A percentile compares a stretch with the other conserved stretches of the same genome.
Evolutionary conservation across 1,284 basidiomycete genomes (phyloP).

Genomic region (Sporisorium exsertum): DNA sequence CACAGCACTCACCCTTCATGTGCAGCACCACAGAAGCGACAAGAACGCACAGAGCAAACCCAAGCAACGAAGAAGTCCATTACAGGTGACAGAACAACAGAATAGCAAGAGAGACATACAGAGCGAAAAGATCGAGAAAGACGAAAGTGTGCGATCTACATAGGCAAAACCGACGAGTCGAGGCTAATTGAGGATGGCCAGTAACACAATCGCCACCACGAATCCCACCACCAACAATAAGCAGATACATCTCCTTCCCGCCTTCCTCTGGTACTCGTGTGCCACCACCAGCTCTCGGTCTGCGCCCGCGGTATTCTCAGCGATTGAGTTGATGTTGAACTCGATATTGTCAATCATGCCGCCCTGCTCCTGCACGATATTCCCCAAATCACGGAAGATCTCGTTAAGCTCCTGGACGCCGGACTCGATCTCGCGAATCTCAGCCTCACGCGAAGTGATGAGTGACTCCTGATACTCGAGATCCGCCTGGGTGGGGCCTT

Average conservation of each 20-base stretch:
- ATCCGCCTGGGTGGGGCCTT: constrained; percentile 77
- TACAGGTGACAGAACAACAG: constrained; percentile 16
- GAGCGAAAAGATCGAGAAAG: not conserved
- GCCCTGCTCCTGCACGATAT: constrained; percentile 93
- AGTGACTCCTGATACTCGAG: constrained; percentile 95
- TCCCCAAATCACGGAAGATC: constrained; percentile 96
- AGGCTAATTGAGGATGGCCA: constrained; percentile 73
- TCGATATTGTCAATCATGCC: constrained; percentile 97
- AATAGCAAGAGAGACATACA: not conserved
- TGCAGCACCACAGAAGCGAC: not conserved
- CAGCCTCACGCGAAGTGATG: constrained; percentile 92
- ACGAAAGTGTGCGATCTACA: not conserved
- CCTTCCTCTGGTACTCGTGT: constrained; percentile 92
- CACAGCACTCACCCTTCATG: not conserved
- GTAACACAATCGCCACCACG: constrained; percentile 87
- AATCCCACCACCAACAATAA: constrained; percentile 87
- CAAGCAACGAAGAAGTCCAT: constrained; percentile 12
- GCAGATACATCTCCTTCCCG: constrained; percentile 88
- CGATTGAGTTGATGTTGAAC: constrained; percentile 88
- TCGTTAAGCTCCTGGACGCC: constrained; percentile 97
- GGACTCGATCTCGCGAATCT: constrained; percentile 95
- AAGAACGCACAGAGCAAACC: not conserved
- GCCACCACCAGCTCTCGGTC: constrained; percentile 89
- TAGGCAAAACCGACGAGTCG: not conserved
- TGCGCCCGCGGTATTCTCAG: constrained; percentile 84